Evolutionary conservation across 2,329 filamentous ascomycete genomes (phyloP), one percentile per base, ranked within the genome.

Genomic region (Stylonectria norvegica): DNA sequence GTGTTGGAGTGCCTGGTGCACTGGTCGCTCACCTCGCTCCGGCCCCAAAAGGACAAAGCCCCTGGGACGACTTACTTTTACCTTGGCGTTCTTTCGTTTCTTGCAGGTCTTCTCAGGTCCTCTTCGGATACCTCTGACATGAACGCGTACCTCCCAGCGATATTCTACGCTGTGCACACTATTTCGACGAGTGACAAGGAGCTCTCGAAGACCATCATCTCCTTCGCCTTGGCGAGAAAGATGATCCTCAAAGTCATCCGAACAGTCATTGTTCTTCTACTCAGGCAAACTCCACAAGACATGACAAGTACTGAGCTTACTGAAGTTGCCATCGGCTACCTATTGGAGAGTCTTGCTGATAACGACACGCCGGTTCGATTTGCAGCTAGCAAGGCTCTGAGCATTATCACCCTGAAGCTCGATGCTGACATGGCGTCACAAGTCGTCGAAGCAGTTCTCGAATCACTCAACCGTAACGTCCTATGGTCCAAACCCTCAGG

Each of bases 291-390:
- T 12, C 53, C 62, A 4, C 66, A 66, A 34, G 66, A 66, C 18
- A 60, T 65, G 58, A 52, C 57, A 10, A 67, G 67, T 36, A 71
- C 69, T 4, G 76, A 77, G 39, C 71, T 85, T 59, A 63, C 95
- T 12, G 91, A 97, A 65, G 83, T 83, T 20, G 79, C 86, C 4
- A 89, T 98, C 52, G 86, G 89, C 38, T 82, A 86, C 55, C 73
- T 96, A 3, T 74, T 98, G 3, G 83, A 88, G 44, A 76, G 78
- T 10, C 70, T 97, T 1, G 81, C 81, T 2, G 93, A 98, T 61
- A 86, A 87, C 45, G 90, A 97, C 56, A 96, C 90, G 0, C 89
- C 89, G 1, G 90, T 98, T 10, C 77, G 93, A 25, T 79, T 95
- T 54, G 86, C 91, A 20, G 88, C 91, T 15, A 95, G 89, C 62